These are phyloP conservation scores for Aspergillus pseudotamarii DNA, from an alignment of 2,329 filamentous ascomycete species.

Conservation along the genomic window DNA sequence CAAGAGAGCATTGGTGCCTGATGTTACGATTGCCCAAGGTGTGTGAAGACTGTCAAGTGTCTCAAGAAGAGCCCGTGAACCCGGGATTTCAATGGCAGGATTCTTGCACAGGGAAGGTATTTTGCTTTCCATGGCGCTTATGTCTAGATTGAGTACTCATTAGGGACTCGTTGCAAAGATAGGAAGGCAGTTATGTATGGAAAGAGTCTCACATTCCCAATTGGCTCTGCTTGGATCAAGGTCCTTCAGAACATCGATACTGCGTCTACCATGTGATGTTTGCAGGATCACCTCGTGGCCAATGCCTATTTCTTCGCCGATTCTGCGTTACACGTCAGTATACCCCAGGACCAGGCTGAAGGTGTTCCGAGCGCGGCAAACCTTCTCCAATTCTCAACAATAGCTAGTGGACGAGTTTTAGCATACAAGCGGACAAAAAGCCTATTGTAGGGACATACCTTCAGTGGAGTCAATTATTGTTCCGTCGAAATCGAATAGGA, in stretches of 20 bases:
- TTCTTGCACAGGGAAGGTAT: background rate
- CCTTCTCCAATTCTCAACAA: slow-evolving; percentile 9
- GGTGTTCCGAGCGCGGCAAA: background rate
- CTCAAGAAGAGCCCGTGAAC: slow-evolving; percentile 7
- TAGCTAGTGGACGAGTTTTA: background rate
- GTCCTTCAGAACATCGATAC: slow-evolving; percentile 1
- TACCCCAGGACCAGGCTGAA: background rate
- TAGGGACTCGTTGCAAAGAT: background rate
- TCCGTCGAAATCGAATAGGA: slow-evolving; percentile 10
- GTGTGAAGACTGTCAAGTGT: background rate
- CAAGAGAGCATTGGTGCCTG: background rate
- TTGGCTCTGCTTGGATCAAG: slow-evolving; percentile 9
- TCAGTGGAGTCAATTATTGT: slow-evolving; percentile 13
- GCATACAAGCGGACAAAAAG: background rate
- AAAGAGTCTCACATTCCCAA: slow-evolving; percentile 7
- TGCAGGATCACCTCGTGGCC: slow-evolving; percentile 6
- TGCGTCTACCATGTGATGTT: slow-evolving; percentile 9
- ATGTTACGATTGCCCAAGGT: slow-evolving; percentile 8
- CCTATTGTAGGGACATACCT: background rate
- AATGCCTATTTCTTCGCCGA: slow-evolving; percentile 3
- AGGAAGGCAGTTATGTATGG: background rate
- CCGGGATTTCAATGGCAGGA: slow-evolving; percentile 7
- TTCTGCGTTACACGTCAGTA: background rate
- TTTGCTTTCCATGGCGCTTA: slow-evolving; percentile 8
- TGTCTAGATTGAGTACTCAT: background rate